A percentile compares a stretch with the other conserved stretches of the same genome.
Conservation (phyloP, 2,329 filamentous ascomycete genomes). For the Esteya vermicola region DNA sequence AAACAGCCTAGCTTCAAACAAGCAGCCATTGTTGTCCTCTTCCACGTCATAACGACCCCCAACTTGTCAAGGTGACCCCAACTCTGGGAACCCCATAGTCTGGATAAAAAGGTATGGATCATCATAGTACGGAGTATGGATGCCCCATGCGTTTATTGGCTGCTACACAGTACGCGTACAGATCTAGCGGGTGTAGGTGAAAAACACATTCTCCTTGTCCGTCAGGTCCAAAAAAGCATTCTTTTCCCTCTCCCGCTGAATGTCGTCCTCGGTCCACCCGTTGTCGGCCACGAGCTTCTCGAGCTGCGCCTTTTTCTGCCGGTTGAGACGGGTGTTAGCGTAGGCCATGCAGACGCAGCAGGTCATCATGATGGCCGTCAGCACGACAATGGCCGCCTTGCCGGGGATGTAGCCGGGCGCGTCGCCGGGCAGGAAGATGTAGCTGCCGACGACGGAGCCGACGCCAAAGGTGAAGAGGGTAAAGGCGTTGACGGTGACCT, state of each 20-base stretch:
- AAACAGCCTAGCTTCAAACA: no score
- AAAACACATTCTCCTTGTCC: constrained; percentile 7
- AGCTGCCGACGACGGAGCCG: constrained; percentile 10
- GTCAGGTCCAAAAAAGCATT: constrained; percentile 13
- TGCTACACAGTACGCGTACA: no score
- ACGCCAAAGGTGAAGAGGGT: constrained; percentile 12
- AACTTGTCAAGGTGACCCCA: no score
- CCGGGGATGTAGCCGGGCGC: constrained; percentile 12
- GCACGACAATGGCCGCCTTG: constrained; percentile 12
- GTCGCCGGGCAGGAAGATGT: constrained; percentile 10
- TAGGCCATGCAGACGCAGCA: constrained; percentile 8
- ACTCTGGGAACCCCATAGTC: no score
- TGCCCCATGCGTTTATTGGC: no score
- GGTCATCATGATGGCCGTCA: constrained; percentile 9
- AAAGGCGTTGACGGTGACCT: constrained; percentile 7
- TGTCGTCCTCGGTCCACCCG: constrained; percentile 9
- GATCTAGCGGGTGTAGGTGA: constrained; percentile 6
- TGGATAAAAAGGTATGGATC: no score
- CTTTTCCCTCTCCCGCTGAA: constrained; percentile 11
- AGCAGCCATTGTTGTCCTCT: no score
- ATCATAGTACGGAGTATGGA: no score
- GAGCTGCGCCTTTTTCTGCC: constrained; percentile 6
- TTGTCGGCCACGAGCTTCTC: constrained; percentile 5
- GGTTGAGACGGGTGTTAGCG: constrained; percentile 8
- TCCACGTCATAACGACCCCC: no score